A percentile compares a stretch with the other conserved stretches of the same genome.
These are phyloP conservation scores for Arachnomyces sp. DNA, from an alignment of 2,329 filamentous ascomycete genomes.

Conservation along the genomic window DNA sequence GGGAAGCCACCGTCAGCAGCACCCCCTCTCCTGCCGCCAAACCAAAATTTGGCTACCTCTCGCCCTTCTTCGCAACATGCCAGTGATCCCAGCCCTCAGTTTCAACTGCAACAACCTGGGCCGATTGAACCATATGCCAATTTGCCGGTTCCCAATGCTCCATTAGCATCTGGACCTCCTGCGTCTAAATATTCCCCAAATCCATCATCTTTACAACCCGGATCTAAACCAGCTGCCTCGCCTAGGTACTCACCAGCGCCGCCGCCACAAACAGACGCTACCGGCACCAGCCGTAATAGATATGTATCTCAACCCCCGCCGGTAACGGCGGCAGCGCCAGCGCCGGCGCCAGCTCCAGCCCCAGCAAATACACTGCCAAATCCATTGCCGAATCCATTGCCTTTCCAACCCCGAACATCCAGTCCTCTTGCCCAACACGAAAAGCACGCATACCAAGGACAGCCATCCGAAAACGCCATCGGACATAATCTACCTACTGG, in stretches of 20 bases:
- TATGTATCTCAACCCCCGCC: conserved; percentile 38
- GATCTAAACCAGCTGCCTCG: conserved; percentile 29
- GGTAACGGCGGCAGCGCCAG: conserved; percentile 20
- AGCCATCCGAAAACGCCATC: conserved; percentile 1
- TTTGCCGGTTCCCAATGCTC: conserved; percentile 13
- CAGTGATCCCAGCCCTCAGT: conserved; percentile 20
- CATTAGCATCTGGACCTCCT: conserved; percentile 15
- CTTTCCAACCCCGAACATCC: conserved; percentile 58
- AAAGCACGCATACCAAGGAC: conserved; percentile 27
- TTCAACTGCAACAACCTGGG: conserved; percentile 24
- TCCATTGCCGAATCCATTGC: conserved; percentile 26
- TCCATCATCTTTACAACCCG: conserved; percentile 24
- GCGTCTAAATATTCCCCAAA: conserved; percentile 38
- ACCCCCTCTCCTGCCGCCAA: conserved; percentile 14
- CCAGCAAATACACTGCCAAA: background rate
- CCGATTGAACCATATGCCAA: conserved; percentile 26
- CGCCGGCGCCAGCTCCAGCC: conserved; percentile 12
- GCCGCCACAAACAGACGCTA: conserved; percentile 18
- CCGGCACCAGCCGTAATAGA: conserved; percentile 23
- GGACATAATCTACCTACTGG: background rate
- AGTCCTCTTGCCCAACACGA: conserved; percentile 53
- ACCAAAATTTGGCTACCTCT: conserved; percentile 22
- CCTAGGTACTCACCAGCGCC: conserved; percentile 41
- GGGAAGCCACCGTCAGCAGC: conserved; percentile 17
- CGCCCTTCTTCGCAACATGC: conserved; percentile 7